Evolutionary conservation across 345 rosid genomes (phyloP).

Genomic region (Raphanus raphanistrum): DNA sequence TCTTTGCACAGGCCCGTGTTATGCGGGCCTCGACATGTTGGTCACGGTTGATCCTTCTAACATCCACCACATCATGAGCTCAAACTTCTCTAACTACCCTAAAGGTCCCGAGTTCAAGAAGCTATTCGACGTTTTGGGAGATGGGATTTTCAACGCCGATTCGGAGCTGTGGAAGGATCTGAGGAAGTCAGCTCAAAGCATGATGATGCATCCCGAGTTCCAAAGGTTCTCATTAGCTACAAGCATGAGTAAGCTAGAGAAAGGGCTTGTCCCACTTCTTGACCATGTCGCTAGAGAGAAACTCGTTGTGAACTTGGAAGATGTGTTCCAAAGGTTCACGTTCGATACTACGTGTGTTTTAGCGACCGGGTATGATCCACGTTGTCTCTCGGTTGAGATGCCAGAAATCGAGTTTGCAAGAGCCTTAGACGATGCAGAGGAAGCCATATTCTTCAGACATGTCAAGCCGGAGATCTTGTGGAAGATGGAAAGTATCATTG

Average conservation of each 20-base stretch:
- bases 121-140: no score
- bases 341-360: conserved; percentile 50
- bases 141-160: no score
- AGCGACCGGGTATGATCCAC: conserved; percentile 54
- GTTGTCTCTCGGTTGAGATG: conserved; percentile 1
- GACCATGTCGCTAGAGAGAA: conserved; percentile 35
- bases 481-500: conserved; percentile 40
- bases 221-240: conserved; percentile 34
- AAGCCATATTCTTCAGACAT: conserved; percentile 33
- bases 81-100: conserved; percentile 38
- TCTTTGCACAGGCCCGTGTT: conserved; percentile 31
- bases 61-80: conserved; percentile 39
- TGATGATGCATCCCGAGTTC: conserved; percentile 32
- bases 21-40: conserved; percentile 28
- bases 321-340: conserved; percentile 45
- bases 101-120: conserved; percentile 38
- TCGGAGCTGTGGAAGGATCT: no score
- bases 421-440: conserved; percentile 46
- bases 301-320: conserved; percentile 40
- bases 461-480: conserved; percentile 38
- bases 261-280: conserved; percentile 40
- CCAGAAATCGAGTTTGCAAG: not conserved
- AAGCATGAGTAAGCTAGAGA: conserved; percentile 23
- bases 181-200: not conserved
- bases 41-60: conserved; percentile 42